Evolutionary conservation across 2,329 filamentous ascomycete genomes (phyloP), one percentile per base, ranked within the genome.

Genomic region (Fusarium chaquense): DNA sequence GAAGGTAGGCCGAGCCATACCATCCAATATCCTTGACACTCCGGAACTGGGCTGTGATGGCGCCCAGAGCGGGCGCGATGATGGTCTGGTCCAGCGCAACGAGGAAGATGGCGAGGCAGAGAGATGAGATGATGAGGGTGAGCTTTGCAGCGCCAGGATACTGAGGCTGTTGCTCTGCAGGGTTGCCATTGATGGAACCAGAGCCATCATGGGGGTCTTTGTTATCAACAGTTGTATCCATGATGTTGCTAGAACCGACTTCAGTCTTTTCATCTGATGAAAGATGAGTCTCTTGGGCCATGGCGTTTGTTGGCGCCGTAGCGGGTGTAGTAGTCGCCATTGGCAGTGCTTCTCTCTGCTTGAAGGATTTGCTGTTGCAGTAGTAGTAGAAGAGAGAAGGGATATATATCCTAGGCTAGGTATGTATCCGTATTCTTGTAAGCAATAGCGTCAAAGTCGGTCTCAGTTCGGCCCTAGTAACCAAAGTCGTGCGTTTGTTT

Each of bases 61-160:
- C 83, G 22, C 84, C 83, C 20, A 86, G 79, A 2, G 85, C 85
- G 16, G 85, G 84, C 8, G 83, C 83, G 64, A 86, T 84, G 64
- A 85, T 85, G 47, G 84, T 85, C 76, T 85, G 83, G 65, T 86
- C 83, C 13, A 85, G 78, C 5, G 84, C 83, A 45, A 86, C 83
- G 40, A 85, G 79, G 73, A 86, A 85, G 60, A 85, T 78, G 58
- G 81, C 76, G 16, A 85, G 74, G 62, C 82, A 83, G 57, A 85
- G 79, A 5, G 82, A 82, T 7, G 68, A 47, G 61, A 85, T 80
- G 54, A 85, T 81, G 44, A 84, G 75, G 20, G 76, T 28, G 7
- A 83, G 78, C 69, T 78, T 82, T 24, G 78, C 51, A 41, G 80
- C 81, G 24, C 73, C 70, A 1, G 83, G 83, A 69, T 85, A 85